These are phyloP conservation scores for Diaporthe australafricana DNA, from an alignment of 2,329 filamentous ascomycete species.

Conservation along the genomic window DNA sequence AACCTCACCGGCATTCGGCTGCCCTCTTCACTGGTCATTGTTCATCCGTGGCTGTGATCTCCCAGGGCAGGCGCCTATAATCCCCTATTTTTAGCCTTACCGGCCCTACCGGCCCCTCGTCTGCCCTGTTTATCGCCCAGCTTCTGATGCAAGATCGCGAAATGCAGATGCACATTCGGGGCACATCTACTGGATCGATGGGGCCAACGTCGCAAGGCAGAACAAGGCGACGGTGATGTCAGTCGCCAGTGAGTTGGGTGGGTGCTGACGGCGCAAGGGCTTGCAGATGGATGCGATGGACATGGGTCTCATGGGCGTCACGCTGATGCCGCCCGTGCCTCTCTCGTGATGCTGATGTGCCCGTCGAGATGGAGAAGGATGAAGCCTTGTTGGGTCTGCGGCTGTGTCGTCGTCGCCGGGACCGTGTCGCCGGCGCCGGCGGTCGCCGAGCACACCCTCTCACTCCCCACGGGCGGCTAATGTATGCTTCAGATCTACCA, in stretches of 20 bases:
- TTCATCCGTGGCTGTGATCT: constrained; percentile 8
- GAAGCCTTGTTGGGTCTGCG: neutral
- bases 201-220: neutral
- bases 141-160: constrained; percentile 24
- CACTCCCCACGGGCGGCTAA: constrained; percentile 19
- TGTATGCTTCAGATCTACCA: neutral
- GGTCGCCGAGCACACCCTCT: neutral
- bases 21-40: neutral
- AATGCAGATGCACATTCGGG: constrained; percentile 29
- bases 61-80: constrained; percentile 1
- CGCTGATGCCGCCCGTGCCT: constrained; percentile 13
- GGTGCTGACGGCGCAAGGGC: neutral
- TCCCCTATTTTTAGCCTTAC: neutral
- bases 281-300: constrained; percentile 11
- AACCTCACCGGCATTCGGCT: neutral
- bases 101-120: constrained; percentile 10
- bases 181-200: neutral
- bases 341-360: neutral
- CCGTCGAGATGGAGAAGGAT: neutral
- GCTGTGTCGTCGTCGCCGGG: neutral
- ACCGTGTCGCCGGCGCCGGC: neutral
- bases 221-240: constrained; percentile 12
- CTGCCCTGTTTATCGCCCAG: constrained; percentile 13
- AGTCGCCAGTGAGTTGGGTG: neutral
- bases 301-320: constrained; percentile 19